Evolutionary conservation across 176 grass and related monocot genomes (phyloP), one percentile per base, ranked within the genome.

Genomic region (Carex kokanica): DNA sequence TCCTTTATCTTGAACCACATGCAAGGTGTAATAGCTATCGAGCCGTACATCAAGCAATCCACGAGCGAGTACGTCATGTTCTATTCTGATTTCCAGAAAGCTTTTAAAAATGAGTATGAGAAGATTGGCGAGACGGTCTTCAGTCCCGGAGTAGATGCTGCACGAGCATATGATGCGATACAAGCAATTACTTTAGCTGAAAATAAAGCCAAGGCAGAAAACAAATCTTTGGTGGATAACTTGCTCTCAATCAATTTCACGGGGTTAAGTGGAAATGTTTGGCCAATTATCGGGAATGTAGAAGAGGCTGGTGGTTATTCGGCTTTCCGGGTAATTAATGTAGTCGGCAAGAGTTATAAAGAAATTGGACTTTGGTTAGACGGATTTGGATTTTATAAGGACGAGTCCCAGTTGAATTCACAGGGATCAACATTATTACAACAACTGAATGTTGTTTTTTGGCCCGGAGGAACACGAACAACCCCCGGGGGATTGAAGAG

Each of bases 1-100:
- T 71, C 83, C 18, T 88, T 82, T 65, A 18, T 88, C 18, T 85
- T 79, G 40, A 43, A 49, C 15, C 41, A 85, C 83, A 85, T 88
- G 83, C 87, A 85, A 74, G 87, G 87, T n/a, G 83, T 82, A 6
- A 56, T 88, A 74, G 87, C 56, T 5, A 23, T 88, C 20, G 17
- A 80, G 13, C 47, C 49, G 1, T 85, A 81, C 17, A 0, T 88
- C 17, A 81, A 85, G 23, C 7, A 80, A 27, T 74, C 83, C 62
- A 74, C 83, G 15, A 54, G n/a, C 0, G 53, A 34, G 5, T 85
- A 82, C 29, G 3, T 0, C 62, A 25, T 14, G 8, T 85, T 88
- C 65, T 61, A 47, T 58, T 32, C 55, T 11, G 64, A 85, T 6
- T 88, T 88, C 65, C 77, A 38, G 23, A 38, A 45, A 54, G 38